These are phyloP conservation scores for Trichocladium antarcticum DNA, from an alignment of 495 filamentous ascomycete genomes.

Conservation along the genomic window DNA sequence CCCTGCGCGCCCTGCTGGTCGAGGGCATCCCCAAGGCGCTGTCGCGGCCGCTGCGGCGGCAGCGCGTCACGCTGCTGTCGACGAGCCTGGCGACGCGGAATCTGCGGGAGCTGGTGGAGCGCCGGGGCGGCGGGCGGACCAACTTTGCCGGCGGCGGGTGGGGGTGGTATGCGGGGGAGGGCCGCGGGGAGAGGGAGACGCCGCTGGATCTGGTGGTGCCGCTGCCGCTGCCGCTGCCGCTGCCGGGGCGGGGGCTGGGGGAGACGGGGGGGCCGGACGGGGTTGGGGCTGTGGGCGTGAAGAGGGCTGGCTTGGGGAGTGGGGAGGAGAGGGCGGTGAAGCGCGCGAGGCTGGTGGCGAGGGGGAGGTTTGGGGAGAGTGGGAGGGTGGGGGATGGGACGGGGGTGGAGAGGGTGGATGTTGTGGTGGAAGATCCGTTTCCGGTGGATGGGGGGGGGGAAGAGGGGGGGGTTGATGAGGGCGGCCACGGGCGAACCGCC, in stretches of 20 bases:
- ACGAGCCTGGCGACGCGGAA: constrained; percentile 59
- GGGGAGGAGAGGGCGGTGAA: constrained; percentile 31
- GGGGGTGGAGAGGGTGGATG: constrained; percentile 50
- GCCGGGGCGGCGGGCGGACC: constrained; percentile 54
- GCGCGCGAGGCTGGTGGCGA: constrained; percentile 36
- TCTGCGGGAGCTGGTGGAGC: constrained; percentile 50
- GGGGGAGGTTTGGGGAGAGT: constrained; percentile 45
- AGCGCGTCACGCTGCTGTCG: constrained; percentile 52
- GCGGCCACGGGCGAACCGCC: background rate
- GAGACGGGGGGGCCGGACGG: background rate
- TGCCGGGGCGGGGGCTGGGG: background rate
- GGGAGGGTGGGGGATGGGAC: constrained; percentile 42
- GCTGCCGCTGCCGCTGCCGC: constrained; percentile 23
- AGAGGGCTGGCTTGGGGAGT: constrained; percentile 18
- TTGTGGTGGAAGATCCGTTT: constrained; percentile 48
- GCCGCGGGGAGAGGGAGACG: constrained; percentile 34
- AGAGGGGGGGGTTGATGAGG: constrained; percentile 19
- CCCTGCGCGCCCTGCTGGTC: constrained; percentile 55
- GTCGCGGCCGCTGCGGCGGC: constrained; percentile 45
- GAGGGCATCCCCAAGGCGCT: constrained; percentile 70
- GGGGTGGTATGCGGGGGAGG: constrained; percentile 59
- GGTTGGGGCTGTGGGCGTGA: constrained; percentile 10
- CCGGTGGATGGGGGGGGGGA: constrained; percentile 28
- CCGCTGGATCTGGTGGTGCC: constrained; percentile 45
- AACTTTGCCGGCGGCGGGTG: constrained; percentile 65